Percentiles rank a stretch among this genome's conserved stretches.
Conservation (phyloP, 2,329 filamentous ascomycete species). For the Colletotrichum horii region DNA sequence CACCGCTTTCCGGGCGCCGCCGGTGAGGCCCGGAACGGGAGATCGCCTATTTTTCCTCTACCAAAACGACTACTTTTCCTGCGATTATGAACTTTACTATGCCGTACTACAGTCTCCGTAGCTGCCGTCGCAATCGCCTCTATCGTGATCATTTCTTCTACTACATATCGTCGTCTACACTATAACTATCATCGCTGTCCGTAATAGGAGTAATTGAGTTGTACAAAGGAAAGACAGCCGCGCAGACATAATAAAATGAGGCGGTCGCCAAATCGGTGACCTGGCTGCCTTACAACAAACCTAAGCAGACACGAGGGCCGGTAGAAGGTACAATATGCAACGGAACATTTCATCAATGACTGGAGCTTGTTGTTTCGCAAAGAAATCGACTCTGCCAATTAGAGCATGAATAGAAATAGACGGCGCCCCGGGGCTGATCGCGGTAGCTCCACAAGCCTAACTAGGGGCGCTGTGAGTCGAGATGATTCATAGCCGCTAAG, state of each 20-base stretch:
- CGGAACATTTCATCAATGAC: not conserved
- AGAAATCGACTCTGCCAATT: accelerated
- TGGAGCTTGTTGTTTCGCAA: not conserved
- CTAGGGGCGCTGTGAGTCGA: not conserved
- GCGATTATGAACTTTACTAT: not conserved
- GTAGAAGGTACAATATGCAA: too few relatives aligned
- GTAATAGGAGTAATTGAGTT: too few relatives aligned
- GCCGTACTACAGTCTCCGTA: too few relatives aligned
- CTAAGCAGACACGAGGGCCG: too few relatives aligned
- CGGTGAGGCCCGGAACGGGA: not conserved
- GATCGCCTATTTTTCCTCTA: not conserved
- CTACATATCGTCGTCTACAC: too few relatives aligned
- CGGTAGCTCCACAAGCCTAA: not conserved
- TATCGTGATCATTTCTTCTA: too few relatives aligned
- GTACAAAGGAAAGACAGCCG: not conserved
- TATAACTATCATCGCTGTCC: too few relatives aligned
- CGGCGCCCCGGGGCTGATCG: not conserved
- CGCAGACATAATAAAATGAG: too few relatives aligned
- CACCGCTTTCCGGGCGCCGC: not conserved
- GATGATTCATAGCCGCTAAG: not conserved
- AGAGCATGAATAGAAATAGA: not conserved
- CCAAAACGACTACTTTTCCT: not conserved
- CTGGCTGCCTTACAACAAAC: too few relatives aligned
- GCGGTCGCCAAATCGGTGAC: too few relatives aligned
- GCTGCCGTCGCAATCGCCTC: too few relatives aligned